Base-by-base conservation (phyloP, 2,329 filamentous ascomycete genomes). In the Aspergillus unguis region DNA sequence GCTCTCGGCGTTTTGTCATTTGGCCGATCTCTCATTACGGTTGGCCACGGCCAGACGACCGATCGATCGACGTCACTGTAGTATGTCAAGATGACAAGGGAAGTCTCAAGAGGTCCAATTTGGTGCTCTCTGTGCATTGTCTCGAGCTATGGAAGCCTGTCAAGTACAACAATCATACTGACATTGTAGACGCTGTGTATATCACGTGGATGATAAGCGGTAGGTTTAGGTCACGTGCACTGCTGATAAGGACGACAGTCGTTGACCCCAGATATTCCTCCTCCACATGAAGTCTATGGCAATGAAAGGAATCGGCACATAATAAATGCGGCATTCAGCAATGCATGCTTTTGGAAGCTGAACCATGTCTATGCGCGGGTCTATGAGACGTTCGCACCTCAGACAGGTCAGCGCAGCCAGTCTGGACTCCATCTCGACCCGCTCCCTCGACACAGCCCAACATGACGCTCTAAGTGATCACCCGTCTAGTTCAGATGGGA, bases 321-420 rank as follows among this genome's bases (percentile, higher is more conserved):
- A 17, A 17, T 17, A 17, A 17, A 17, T 17, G 17, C 17, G 17
- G 17, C 17, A 17, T 17, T 17, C 17, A 17, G 61, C 53, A 40
- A 69, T 68, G 63, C 58, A 53, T 48, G 50, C 42, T 44, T 46
- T 48, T 47, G 37, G 37, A 47, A 58, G 38, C 32, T 26, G 38
- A 44, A 67, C 17, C 50, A 74, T 74, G 71, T 69, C 70, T 58
- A 58, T 70, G 56, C 68, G 68, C 51, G 71, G 68, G 57, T 67
- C 70, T 45, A 65, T 68, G 57, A 70, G 66, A 60, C 70, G 66
- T 55, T 73, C 70, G 44, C 71, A 73, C 59, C 62, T 73, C 47
- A 65, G 70, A 53, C 70, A 73, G 61, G 69, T 74, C 56, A 73
- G 71, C 57, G 67, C 70, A 43, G 67, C 70, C 43, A 72, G 70